phyloP scores from a whole-genome alignment of 129 eudicot species.

The Chrysanthemum makinoi region DNA sequence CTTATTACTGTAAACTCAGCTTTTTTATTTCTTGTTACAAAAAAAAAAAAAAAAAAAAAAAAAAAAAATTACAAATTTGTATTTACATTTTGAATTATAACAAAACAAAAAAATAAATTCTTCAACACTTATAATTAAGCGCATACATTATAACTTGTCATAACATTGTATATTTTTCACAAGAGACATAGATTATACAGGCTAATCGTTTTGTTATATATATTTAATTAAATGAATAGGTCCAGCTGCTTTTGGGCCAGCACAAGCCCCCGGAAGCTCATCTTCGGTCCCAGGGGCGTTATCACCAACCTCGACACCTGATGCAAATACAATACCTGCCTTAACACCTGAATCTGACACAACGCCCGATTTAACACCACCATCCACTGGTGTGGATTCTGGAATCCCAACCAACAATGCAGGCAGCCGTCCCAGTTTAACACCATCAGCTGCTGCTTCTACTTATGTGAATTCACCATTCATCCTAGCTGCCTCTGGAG shows the following conservation, averaged over 20 bases:
- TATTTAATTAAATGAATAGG: slow-evolving; percentile 22
- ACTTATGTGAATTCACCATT: slow-evolving; percentile 34
- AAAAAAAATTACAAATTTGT: too few species aligned
- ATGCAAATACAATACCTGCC: slow-evolving; percentile 3
- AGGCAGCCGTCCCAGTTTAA: slow-evolving; percentile 45
- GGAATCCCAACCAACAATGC: slow-evolving; percentile 38
- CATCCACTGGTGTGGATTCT: slow-evolving; percentile 27
- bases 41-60: too few species aligned
- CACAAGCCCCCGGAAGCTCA: slow-evolving; percentile 45
- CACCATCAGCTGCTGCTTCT: slow-evolving; percentile 49
- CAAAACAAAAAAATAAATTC: too few species aligned
- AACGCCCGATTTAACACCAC: slow-evolving; percentile 36
- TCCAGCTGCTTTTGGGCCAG: slow-evolving; percentile 50
- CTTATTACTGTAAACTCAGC: too few species aligned
- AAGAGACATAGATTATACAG: too few species aligned
- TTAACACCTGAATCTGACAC: slow-evolving; percentile 45
- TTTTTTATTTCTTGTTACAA: too few species aligned
- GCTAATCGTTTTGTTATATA: background rate
- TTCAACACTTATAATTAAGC: too few species aligned
- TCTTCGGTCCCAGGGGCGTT: slow-evolving; percentile 25
- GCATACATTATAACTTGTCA: too few species aligned
- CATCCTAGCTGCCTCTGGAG: slow-evolving; percentile 21
- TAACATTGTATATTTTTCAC: too few species aligned
- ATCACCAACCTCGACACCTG: slow-evolving; percentile 17
- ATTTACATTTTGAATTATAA: too few species aligned